Evolutionary conservation across 2,329 filamentous ascomycete genomes (phyloP), one percentile per base, ranked within the genome.

Genomic region (Leptosphaerulina australis): DNA sequence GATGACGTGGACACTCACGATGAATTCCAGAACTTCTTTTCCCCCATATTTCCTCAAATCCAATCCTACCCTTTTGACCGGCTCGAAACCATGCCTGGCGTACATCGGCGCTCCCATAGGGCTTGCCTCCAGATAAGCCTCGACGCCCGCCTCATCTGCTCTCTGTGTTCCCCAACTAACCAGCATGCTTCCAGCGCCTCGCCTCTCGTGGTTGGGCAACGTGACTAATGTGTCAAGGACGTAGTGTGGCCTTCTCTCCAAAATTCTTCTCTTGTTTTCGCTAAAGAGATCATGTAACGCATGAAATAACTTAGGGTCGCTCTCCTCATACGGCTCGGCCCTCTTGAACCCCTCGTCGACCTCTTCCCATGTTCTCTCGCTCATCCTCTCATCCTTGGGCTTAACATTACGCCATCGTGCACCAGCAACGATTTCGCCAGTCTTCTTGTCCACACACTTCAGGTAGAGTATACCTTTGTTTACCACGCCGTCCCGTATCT

Each of bases 51-150:
- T 55, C 24, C 40, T 63, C 60, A 71, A 41, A 53, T 74, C 69
- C 36, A 74, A 25, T n/a, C 48, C 49, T 14, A 70, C 50, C 14
- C 58, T 52, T 41, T 54, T 63, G 1, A 67, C 58, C n/a, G 38
- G 28, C 44, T 61, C 53, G 34, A 71, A 74, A 0, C 68, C 69
- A 58, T 58, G 63, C 21, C 61, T 55, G 38, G 60, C 59, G 59
- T 74, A 74, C 53, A 74, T 53, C 3, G 65, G 65, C 39, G 54
- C 59, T 2, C 68, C 70, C 61, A 71, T 68, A 3, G 52, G 55
- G 44, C 61, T 70, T 11, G 69, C 66, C 45, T 72, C 69, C 14
- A 74, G 36, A 58, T 68, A 74, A 0, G 56, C 53, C 25, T 69
- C 64, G 8, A 71, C 57, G 2, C 64, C 65, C 7, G 39, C 55